A percentile compares a stretch with the other conserved stretches of the same genome.
Evolutionary conservation across 805 yeast genomes (phyloP).

Genomic region (Candida ipomoeae): DNA sequence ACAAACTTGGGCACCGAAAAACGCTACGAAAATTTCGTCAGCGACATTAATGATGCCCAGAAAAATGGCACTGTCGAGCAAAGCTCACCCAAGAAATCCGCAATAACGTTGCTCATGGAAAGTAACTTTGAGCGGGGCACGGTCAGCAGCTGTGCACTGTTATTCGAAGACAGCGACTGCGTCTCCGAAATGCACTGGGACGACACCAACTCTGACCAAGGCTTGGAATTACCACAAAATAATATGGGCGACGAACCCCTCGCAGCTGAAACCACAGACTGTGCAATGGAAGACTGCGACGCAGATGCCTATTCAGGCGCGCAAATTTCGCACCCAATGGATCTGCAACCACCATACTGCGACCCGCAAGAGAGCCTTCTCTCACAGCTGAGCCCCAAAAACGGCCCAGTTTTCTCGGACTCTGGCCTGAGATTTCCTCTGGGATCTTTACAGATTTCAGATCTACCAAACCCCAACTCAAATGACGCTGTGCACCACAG

Average conservation of each 20-base stretch:
- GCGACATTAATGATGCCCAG: background rate
- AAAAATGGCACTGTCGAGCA: background rate
- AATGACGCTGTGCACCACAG: background rate
- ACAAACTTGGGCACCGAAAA: background rate
- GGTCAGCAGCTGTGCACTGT: too few relatives aligned
- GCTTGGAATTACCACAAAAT: background rate
- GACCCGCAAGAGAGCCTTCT: background rate
- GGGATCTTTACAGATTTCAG: background rate
- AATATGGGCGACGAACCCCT: background rate
- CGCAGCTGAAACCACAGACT: background rate
- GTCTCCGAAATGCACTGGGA: background rate
- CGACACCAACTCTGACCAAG: background rate
- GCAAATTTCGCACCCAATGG: slow-evolving; percentile 1
- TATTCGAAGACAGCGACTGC: too few relatives aligned
- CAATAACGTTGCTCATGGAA: background rate
- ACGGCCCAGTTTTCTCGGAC: background rate
- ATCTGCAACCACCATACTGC: background rate
- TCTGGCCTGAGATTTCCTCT: background rate
- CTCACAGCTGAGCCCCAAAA: background rate
- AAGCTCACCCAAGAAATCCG: background rate
- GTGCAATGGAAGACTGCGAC: slow-evolving; percentile 2
- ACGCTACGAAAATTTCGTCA: background rate
- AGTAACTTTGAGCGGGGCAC: background rate
- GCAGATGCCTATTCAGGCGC: background rate
- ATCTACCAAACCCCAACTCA: too few relatives aligned